Base-by-base conservation (phyloP, 2,329 filamentous ascomycete species). In the Colletotrichum higginsianum region DNA sequence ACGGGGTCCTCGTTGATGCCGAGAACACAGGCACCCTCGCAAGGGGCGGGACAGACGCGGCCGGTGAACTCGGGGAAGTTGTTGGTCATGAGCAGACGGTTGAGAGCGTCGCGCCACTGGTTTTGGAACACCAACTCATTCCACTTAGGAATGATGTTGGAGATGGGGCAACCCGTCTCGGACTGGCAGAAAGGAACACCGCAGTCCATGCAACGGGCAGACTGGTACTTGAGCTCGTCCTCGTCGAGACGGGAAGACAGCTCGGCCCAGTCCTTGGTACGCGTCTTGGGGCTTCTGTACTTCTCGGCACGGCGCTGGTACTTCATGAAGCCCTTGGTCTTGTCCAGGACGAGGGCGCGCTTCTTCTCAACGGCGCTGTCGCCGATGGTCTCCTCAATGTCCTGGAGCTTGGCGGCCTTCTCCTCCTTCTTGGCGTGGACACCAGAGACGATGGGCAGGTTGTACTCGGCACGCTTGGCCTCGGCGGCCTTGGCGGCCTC, bases 31-130 rank as follows among this genome's bases (percentile, higher is more conserved):
- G 96, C 95, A 82, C 96, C 96, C 83, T 98, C 96, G 78, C 96
- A 98, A 82, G 96, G 96, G 79, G 96, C 96, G 71, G 96, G 96
- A 83, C 96, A 98, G 71, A 98, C 96, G 86, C 96, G 95, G 67
- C 96, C 96, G 77, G 96, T 98, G 82, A 98, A 98, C 81, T 98
- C 96, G 4, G 96, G 96, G 88, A 98, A 98, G 85, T 98, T 98
- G 87, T 98, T 98, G 75, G 96, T 98, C 93, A 97, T 96, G 65
- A 98, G 87, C 13, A 98, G 88, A 71, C 94, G 90, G 83, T 98
- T 96, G 4, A 98, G 90, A 30, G 96, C 96, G 82, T 98, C 95
- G 76, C 91, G 90, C 96, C 96, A 98, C 74, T 97, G 92, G 58
- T 90, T 88, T 69, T 90, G 86, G 79, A 91, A 91, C 0, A 97